Base-by-base conservation (phyloP, 1,284 basidiomycete genomes). In the Waitea zeae region DNA sequence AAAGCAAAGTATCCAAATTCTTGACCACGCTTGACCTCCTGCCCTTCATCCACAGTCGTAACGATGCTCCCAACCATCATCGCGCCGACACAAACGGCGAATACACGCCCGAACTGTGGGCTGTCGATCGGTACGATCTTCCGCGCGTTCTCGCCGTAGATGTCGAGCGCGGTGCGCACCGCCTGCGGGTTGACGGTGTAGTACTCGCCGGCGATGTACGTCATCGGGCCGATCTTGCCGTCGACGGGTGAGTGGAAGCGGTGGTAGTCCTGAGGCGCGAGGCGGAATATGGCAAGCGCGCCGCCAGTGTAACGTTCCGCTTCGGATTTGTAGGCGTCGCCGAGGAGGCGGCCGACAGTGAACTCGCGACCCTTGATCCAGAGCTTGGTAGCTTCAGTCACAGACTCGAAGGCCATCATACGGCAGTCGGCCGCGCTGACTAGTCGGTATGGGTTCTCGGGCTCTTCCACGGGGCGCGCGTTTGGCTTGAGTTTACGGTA, bases 361-460 rank as follows among this genome's bases (percentile, higher is more conserved):
- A 97, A 97, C 44, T 95, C 88, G 17, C 88, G 74, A 0, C 93
- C 95, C 50, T 98, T 98, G 59, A 98, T 95, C 93, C 95, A 98
- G 3, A 98, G 58, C 15, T 64, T 61, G 1, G 87, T 96, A 1
- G 95, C 92, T 36, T 87, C 81, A 31, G 54, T 60, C 5, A 96
- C 75, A 0, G 72, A 79, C 48, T 83, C 77, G 52, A 97, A 98
- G 0, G 78, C 76, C 81, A 96, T 93, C 46, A 96, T 69, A 17
- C 93, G 76, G 50, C 88, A 96, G 58, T 98, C 93, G 0, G 93
- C 93, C 17, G 75, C 76, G 34, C 80, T 86, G 34, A 96, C 86
- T 15, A 96, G 61, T 6, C 79, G 70, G 24, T 59, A 64, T 0
- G 82, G 73, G 46, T 97, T 71, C 0, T 81, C 67, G 0, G 75